Conservation (phyloP, 257 asterid species). For the Penstemon davidsonii region DNA sequence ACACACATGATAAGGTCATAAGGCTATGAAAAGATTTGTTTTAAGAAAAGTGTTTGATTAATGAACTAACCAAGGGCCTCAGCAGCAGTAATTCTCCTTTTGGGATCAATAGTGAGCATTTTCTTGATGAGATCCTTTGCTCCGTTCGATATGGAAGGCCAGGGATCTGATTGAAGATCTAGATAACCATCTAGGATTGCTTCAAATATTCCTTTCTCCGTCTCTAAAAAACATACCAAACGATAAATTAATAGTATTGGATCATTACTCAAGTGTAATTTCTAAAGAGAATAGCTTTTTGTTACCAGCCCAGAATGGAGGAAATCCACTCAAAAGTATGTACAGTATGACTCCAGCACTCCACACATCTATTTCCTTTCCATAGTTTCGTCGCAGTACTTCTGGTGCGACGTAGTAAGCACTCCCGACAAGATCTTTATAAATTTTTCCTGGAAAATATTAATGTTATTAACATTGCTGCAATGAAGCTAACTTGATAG, state of each 20-base stretch:
- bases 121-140: slow-evolving; percentile 70
- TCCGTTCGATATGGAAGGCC: slow-evolving; percentile 58
- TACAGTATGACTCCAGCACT: slow-evolving; percentile 73
- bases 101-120: slow-evolving; percentile 56
- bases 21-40: no score
- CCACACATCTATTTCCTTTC: slow-evolving; percentile 73
- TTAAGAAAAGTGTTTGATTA: no score
- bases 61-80: slow-evolving; percentile 52
- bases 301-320: slow-evolving; percentile 78
- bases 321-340: slow-evolving; percentile 65
- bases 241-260: neutral
- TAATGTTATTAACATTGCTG: neutral
- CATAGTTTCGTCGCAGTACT: slow-evolving; percentile 50
- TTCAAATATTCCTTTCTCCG: slow-evolving; percentile 58
- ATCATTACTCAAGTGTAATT: neutral
- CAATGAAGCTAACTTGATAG: neutral
- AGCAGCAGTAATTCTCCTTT: slow-evolving; percentile 56
- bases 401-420: slow-evolving; percentile 78
- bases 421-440: slow-evolving; percentile 61
- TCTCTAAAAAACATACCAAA: slow-evolving; percentile 33
- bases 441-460: slow-evolving; percentile 44
- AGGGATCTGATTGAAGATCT: slow-evolving; percentile 50
- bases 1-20: no score
- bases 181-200: slow-evolving; percentile 48
- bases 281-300: no score